Evolutionary conservation across 1,284 basidiomycete species (phyloP), one percentile per base, ranked within the genome.

Genomic region (Pseudozyma sp.): DNA sequence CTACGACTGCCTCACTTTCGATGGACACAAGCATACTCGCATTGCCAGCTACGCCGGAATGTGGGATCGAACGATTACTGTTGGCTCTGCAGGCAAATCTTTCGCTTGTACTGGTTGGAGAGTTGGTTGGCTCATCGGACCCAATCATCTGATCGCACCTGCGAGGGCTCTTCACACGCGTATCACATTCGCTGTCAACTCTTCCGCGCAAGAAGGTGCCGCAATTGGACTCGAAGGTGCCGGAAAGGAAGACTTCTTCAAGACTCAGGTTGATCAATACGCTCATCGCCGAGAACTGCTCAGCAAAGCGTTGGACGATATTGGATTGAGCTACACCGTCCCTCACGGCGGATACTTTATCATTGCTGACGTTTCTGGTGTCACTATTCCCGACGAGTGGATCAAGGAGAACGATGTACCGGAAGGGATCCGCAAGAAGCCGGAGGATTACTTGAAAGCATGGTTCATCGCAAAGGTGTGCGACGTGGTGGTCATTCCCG

Each of bases 21-120:
- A 96, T 78, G 90, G 88, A 49, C 91, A 92, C 77, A 90, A 95
- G 82, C 97, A 99, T 85, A 88, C 95, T 61, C 91, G 95, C 57
- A 92, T 99, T 76, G 96, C 96, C 3, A 92, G 88, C 34, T 68
- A 80, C 13, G 70, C 77, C 16, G 82, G 94, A n/a, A 97, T 98
- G 94, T 99, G 95, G 95, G 93, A 98, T 76, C 91, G 93, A 44
- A 94, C 93, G 0, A 88, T 94, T 57, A 93, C 93, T 2, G 90
- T 94, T 47, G 90, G 91, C 31, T 93, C 91, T 10, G 93, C 91
- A 12, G 92, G 92, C 74, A 81, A 86, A 88, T 91, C 93, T n/a
- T 99, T 99, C 85, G 93, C 96, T 16, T 94, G 94, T 9, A 99
- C 97, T 1, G 97, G 97, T 25, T 99, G 96, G 96, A 91, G 97